These are phyloP conservation scores for Gigaspora rosea DNA, from an alignment of 192 early-diverging fungal species.

Conservation along the genomic window DNA sequence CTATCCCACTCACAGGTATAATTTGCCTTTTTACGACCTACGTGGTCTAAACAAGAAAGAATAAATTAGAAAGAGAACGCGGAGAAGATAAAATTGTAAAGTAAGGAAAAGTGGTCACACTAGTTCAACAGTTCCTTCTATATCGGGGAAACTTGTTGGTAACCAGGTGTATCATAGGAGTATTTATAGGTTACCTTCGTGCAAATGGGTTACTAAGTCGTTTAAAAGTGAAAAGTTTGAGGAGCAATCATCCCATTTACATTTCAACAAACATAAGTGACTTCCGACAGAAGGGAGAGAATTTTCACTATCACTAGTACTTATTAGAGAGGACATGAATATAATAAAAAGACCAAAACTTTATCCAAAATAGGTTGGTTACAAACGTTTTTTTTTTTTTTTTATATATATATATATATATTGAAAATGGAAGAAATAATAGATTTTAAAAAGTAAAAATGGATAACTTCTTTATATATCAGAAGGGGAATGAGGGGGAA, in stretches of 20 bases:
- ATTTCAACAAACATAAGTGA: neutral
- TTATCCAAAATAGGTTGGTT: too few species aligned
- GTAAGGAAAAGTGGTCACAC: neutral
- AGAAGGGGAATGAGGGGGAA: neutral
- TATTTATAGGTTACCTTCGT: constrained; percentile 24
- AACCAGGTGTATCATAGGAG: neutral
- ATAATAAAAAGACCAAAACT: too few species aligned
- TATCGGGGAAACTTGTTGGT: neutral
- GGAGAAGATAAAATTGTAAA: neutral
- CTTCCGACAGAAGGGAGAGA: neutral
- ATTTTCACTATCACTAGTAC: neutral
- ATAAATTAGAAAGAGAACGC: neutral
- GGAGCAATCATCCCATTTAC: constrained; percentile 23
- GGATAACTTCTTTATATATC: neutral
- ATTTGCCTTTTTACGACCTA: constrained; percentile 57
- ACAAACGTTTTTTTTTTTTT: neutral
- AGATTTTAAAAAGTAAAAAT: neutral
- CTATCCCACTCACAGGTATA: constrained; percentile 61
- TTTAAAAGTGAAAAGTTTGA: constrained; percentile 1
- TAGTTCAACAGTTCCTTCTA: constrained; percentile 4
- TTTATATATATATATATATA: neutral
- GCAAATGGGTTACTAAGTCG: constrained; percentile 19
- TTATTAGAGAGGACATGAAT: neutral
- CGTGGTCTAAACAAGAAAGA: constrained; percentile 40
- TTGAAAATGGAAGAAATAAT: neutral